Conservation (phyloP, 1,284 basidiomycete genomes). For the Pisolithus thermaeus region DNA sequence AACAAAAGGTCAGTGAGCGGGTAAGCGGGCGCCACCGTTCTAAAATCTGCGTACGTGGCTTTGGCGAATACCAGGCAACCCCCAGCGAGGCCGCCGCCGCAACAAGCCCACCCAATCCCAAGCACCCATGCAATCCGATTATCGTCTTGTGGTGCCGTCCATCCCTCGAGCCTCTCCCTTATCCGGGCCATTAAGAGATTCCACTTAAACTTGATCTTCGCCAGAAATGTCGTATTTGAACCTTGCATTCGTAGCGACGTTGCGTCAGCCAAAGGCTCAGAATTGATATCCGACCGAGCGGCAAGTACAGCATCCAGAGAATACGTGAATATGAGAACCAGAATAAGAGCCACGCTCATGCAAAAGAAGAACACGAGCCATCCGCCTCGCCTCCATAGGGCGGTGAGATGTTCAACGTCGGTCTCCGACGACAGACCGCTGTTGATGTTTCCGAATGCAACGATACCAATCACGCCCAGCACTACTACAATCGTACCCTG, state of each 20-base stretch:
- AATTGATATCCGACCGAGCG: slow-evolving; percentile 57
- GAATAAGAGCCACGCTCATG: slow-evolving; percentile 64
- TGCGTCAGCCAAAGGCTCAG: slow-evolving; percentile 48
- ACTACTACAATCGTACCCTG: slow-evolving; percentile 80
- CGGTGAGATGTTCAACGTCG: slow-evolving; percentile 66
- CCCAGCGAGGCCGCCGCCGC: slow-evolving; percentile 84
- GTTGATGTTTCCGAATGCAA: slow-evolving; percentile 81
- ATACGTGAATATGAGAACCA: slow-evolving; percentile 59
- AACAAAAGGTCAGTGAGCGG: slow-evolving; percentile 5
- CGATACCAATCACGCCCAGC: slow-evolving; percentile 79
- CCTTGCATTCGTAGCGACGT: slow-evolving; percentile 23
- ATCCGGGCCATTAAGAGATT: slow-evolving; percentile 45
- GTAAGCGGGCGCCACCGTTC: not conserved
- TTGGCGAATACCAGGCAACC: slow-evolving; percentile 90
- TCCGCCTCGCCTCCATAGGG: slow-evolving; percentile 75
- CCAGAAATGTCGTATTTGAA: slow-evolving; percentile 23
- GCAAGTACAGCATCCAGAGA: slow-evolving; percentile 66
- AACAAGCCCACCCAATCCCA: slow-evolving; percentile 89
- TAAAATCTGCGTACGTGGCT: slow-evolving; percentile 54
- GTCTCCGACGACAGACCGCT: slow-evolving; percentile 66
- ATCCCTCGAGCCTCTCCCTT: slow-evolving; percentile 60
- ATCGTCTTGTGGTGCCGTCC: slow-evolving; percentile 77
- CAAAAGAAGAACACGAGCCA: slow-evolving; percentile 88
- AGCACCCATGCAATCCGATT: slow-evolving; percentile 81
- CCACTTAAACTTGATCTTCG: slow-evolving; percentile 37